Percentiles rank a stretch among this genome's conserved stretches.
phyloP scores from a whole-genome alignment of 1,139 yeast species.

The Debaryomyces nepalensis region DNA sequence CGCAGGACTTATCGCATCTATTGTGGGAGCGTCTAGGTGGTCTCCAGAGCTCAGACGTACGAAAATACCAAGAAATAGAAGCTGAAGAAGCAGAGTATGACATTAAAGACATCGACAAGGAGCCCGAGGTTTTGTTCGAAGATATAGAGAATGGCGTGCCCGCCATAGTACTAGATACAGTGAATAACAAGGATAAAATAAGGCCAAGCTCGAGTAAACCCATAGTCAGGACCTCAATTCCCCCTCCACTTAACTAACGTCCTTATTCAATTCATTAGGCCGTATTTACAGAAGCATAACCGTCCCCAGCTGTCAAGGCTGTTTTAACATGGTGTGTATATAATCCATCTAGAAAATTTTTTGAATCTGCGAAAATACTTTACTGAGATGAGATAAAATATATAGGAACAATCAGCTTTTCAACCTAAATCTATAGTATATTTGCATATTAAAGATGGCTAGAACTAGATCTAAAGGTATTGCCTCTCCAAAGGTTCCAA shows the following conservation, averaged over 20 bases:
- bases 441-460: conserved; percentile 26
- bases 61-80: conserved; percentile 31
- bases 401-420: conserved; percentile 8
- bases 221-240: conserved; percentile 25
- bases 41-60: conserved; percentile 38
- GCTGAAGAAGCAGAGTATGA: conserved; percentile 16
- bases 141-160: conserved; percentile 43
- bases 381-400: conserved; percentile 11
- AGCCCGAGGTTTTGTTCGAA: conserved; percentile 45
- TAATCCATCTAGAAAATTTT: conserved; percentile 8
- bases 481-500: conserved; percentile 25
- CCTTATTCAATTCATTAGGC: no score
- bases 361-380: conserved; percentile 4
- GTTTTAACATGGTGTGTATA: conserved; percentile 10
- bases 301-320: not conserved
- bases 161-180: conserved; percentile 41
- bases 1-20: conserved; percentile 46
- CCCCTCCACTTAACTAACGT: conserved; percentile 15
- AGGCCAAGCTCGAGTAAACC: conserved; percentile 9
- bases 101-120: conserved; percentile 14
- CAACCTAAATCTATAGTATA: not conserved
- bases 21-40: conserved; percentile 54
- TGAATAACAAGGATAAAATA: conserved; percentile 16
- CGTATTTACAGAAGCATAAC: no score
- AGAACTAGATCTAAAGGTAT: conserved; percentile 37